Evolutionary conservation across 345 rosid genomes (phyloP), one percentile per base, ranked within the genome.

Genomic region (Sonneratia caseolaris): DNA sequence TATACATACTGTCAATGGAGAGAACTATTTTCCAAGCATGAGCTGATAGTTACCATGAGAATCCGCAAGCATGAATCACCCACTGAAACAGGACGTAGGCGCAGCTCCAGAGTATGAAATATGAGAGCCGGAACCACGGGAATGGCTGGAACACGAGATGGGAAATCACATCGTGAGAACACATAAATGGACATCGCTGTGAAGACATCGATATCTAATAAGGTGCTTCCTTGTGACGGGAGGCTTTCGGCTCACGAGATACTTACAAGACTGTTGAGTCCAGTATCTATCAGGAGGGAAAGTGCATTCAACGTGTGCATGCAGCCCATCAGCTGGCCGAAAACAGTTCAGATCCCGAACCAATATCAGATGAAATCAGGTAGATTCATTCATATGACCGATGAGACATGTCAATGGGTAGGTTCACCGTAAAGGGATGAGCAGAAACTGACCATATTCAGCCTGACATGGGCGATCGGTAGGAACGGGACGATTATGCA

Each of bases 121-220:
- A 95, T 9, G 92, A 87, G 0, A 92, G 65, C 77, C 97, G 85
- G 84, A 87, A 89, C 97, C 96, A 89, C 15, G 97, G 97, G 71
- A 92, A 95, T 35, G 82, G 73, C 90, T 85, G 90, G 49, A 78
- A 51, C 37, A 19, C 55, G 66, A 61, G n/a, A 70, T 21, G 35
- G 71, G 10, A 65, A 56, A 48, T 10, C 5, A n/a, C 3, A 51
- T 16, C 59, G n/a, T 53, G 0, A 53, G 16, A 1, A 36, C 43
- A 36, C 9, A 45, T 45, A 45, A 42, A 9, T 37, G 13, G 19
- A 42, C 35, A 43, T 13, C 5, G 48, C 19, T 22, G 22, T 55
- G 43, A 51, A 8, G 15, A 5, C 10, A 3, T 38, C 5, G 10
- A 22, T 40, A 22, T 40, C 11, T 37, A 37, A 64, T 27, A 27